Base-by-base conservation (phyloP, 768 basidiomycete genomes). In the Leucocoprinus sp. region DNA sequence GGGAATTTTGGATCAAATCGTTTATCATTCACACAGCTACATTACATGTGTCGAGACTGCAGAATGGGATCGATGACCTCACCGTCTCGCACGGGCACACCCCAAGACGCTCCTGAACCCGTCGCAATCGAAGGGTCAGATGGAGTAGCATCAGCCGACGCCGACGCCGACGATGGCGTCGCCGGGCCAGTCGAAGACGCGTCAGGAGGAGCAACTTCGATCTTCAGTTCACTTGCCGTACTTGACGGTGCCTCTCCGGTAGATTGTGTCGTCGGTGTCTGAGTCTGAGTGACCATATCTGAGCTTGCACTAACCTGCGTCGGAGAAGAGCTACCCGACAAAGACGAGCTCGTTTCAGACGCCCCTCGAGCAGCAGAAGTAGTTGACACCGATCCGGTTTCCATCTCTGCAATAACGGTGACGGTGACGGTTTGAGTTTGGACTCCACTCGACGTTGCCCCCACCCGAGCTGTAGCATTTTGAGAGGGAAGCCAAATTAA, bases 351-450 rank as follows among this genome's bases (percentile, higher is more conserved):
- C 9, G 22, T 23, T 21, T 31, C 17, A 35, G 33, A 23, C 22
- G 42, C 42, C 24, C 36, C 42, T 7, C 42, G 31, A 19, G 22
- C 15, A 2, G 33, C 42, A 11, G 42, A 43, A 35, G 33, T 35
- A 8, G 42, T 6, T 14, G 21, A 2, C 12, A 21, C 19, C 18
- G 31, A 19, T 8, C 33, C 28, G 5, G 35, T 5, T 9, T 18
- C 35, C 8, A 18, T 27, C 17, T 11, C 27, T 9, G 27, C 40
- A 17, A 34, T 43, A 17, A 43, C 42, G 12, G 42, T 43, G 17
- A 43, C 42, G 8, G 42, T 43, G n/a, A 43, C 33, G 15, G 42
- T 43, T 22, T 36, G 31, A 24, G 31, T 43, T 26, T 35, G 22
- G 24, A 26, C 19, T 34, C 42, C 21, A 5, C 21, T 19, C 8